These are phyloP conservation scores for Boletus subparvulus DNA, from an alignment of 768 basidiomycete species.

Conservation along the genomic window DNA sequence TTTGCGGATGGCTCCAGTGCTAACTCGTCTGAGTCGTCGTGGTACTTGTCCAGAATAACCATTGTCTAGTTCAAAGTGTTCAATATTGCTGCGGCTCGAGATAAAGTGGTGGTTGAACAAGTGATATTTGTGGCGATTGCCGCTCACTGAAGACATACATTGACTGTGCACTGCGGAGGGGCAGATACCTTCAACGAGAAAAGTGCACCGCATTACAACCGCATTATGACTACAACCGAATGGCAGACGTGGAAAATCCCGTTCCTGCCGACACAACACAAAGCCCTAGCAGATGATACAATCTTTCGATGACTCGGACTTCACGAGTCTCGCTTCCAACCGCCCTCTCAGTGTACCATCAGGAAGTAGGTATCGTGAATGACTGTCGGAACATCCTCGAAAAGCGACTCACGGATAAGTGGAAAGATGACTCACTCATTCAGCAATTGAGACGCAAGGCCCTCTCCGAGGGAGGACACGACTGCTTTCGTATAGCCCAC, in stretches of 20 bases:
- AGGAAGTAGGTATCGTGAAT: conserved; percentile 12
- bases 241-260: not conserved
- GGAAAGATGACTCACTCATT: conserved; percentile 3
- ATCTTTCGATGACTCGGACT: conserved; percentile 6
- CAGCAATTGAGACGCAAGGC: not conserved
- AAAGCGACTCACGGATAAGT: not conserved
- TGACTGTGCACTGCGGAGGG: not conserved
- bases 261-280: not conserved
- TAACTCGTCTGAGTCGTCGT: conserved; percentile 7
- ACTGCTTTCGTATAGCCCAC: conserved; percentile 11
- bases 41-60: conserved; percentile 22
- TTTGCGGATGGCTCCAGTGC: not conserved
- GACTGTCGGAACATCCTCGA: not conserved
- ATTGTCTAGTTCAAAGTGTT: conserved; percentile 5
- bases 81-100: not conserved
- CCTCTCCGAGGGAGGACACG: conserved; percentile 4
- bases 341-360: conserved; percentile 22
- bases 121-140: not conserved
- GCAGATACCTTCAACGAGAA: conserved; percentile 38
- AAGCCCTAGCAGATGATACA: conserved; percentile 15
- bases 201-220: conserved; percentile 39
- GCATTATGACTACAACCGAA: not conserved
- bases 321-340: conserved; percentile 13
- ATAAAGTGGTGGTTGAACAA: not conserved
- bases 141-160: not conserved